A percentile compares a stretch with the other conserved stretches of the same genome.
Evolutionary conservation across 495 filamentous ascomycete species (phyloP).

Genomic region (Staphylotrichum longicolle): DNA sequence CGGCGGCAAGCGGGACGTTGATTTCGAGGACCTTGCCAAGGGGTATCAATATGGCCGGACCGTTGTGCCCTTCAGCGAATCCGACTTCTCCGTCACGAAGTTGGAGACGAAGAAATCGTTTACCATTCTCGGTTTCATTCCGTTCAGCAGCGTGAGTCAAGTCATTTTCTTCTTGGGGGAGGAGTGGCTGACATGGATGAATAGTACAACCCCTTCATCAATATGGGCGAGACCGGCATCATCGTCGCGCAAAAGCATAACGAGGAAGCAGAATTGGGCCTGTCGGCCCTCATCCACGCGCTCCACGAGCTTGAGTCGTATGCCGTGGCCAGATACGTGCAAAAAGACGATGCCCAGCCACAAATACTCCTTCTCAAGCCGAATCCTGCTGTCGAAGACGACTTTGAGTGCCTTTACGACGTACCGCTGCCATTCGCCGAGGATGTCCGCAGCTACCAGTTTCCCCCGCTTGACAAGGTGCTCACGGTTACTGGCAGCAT

Average conservation of each 20-base stretch:
- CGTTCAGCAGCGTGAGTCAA: conserved; percentile 61
- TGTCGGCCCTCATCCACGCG: conserved; percentile 88
- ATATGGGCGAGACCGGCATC: conserved; percentile 72
- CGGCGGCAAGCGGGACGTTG: conserved; percentile 81
- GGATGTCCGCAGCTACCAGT: conserved; percentile 83
- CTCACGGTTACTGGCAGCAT: conserved; percentile 85
- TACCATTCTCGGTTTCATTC: conserved; percentile 84
- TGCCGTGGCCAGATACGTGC: conserved; percentile 81
- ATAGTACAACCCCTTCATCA: conserved; percentile 81
- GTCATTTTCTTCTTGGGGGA: background rate
- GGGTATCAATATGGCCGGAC: conserved; percentile 94
- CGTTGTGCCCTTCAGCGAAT: conserved; percentile 80
- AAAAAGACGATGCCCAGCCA: conserved; percentile 75
- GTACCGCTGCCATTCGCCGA: conserved; percentile 92
- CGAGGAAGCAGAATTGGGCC: conserved; percentile 69
- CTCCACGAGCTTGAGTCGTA: conserved; percentile 83
- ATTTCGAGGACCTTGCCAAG: conserved; percentile 79
- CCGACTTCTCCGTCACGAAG: conserved; percentile 77
- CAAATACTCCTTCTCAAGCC: conserved; percentile 77
- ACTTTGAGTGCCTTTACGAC: conserved; percentile 87
- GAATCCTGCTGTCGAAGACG: conserved; percentile 72
- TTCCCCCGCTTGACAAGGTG: conserved; percentile 85
- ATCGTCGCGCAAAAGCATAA: conserved; percentile 73
- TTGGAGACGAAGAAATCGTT: conserved; percentile 72
- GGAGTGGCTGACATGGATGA: conserved; percentile 13